phyloP scores from a whole-genome alignment of 805 yeast genomes.

The Metschnikowia shivogae region DNA sequence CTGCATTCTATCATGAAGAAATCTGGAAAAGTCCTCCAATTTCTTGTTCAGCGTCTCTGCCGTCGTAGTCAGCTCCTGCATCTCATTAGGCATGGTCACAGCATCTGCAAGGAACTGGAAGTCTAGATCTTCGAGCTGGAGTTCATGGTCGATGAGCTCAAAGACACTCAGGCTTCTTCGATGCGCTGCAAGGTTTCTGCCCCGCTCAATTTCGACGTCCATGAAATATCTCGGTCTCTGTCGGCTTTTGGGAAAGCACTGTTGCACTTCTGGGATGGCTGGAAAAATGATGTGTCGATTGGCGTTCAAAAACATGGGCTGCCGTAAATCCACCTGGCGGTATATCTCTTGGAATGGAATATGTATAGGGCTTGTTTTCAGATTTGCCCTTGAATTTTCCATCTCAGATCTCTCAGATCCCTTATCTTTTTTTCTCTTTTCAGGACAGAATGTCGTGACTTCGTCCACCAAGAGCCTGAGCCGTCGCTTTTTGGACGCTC shows the following conservation, averaged over 20 bases:
- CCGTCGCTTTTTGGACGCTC: slow-evolving; percentile 4
- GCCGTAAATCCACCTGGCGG: slow-evolving; percentile 3
- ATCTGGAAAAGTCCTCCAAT: slow-evolving; percentile 7
- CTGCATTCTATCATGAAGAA: slow-evolving; percentile 8
- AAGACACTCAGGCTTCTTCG: slow-evolving; percentile 8
- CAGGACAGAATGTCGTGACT: slow-evolving; percentile 1
- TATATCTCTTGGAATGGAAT: slow-evolving; percentile 6
- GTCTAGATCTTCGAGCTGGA: slow-evolving; percentile 1
- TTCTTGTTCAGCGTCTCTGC: background rate
- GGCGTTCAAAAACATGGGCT: slow-evolving; percentile 9
- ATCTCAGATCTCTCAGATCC: no score
- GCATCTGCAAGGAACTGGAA: slow-evolving; percentile 2
- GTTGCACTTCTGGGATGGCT: background rate
- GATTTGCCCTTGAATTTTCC: no score
- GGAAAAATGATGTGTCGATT: slow-evolving; percentile 1
- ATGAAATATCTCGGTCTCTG: slow-evolving; percentile 1
- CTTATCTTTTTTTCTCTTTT: no score
- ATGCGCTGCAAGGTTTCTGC: slow-evolving; percentile 10
- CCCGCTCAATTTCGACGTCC: slow-evolving; percentile 13
- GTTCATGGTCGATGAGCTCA: background rate
- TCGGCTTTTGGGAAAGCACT: background rate
- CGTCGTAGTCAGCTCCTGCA: background rate
- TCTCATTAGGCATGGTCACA: background rate
- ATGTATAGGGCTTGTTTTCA: no score
- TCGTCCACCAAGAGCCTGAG: slow-evolving; percentile 5